Evolutionary conservation across 2,329 filamentous ascomycete species (phyloP), one percentile per base, ranked within the genome.

Genomic region (Fusarium brevicatenulatum): DNA sequence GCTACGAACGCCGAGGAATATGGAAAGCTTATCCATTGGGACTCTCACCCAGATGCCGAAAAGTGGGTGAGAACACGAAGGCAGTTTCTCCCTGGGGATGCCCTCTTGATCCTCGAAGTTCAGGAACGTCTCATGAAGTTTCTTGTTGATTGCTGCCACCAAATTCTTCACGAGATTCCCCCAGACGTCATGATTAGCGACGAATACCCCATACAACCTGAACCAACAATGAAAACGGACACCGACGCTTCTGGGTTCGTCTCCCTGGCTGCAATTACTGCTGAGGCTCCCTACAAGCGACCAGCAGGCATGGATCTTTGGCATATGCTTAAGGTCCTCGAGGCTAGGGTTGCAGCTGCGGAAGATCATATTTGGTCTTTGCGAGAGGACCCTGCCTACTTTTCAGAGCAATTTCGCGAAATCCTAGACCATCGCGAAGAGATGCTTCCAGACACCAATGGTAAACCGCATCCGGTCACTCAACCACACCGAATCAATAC

Each of bases 351-450:
- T 1, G 74, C 80, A 0, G 81, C 82, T 7, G 83, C 84, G 1
- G 84, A 88, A 61, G 88, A 91, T 76, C 87, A 90, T 71, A 47
- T 90, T 0, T 88, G 84, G 84, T 74, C 83, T 0, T 79, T 91
- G 6, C 83, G 89, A 12, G 89, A 91, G 72, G 90, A 91, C 74
- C 89, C 89, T 0, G 79, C 79, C 2, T 91, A 90, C 78, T 91
- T 91, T 69, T 78, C 82, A 8, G 81, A 86, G 4, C 61, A 78
- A 1, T 47, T 89, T 3, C 68, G 75, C 13, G 85, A 88, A 3
- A 73, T 75, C 34, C 81, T 80, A 28, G 86, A 89, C 18, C 88
- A 90, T 30, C 62, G 42, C 1, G 53, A 40, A 21, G 40, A 59
- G n/a, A 50, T 59, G 25, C 16, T 59, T 11, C 55, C 56, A 15